A percentile compares a stretch with the other conserved stretches of the same genome.
phyloP scores from a whole-genome alignment of 805 yeast species.

The Myxozyma neglecta region DNA sequence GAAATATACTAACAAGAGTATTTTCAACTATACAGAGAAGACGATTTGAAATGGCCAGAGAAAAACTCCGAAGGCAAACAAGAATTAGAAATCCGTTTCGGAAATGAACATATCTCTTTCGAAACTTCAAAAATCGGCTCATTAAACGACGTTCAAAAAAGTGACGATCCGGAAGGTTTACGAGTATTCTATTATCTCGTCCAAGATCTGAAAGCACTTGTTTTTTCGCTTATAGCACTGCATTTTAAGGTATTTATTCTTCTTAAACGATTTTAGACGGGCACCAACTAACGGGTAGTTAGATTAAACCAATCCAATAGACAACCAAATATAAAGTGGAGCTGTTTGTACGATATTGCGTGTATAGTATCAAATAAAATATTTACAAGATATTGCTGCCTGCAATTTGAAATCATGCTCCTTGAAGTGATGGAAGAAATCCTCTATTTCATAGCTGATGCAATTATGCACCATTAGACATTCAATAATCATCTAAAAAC shows the following conservation, averaged over 20 bases:
- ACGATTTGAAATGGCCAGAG: conserved; percentile 47
- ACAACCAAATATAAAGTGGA: too few relatives aligned
- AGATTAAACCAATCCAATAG: conserved; percentile 22
- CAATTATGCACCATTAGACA: background rate
- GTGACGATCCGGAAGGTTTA: conserved; percentile 49
- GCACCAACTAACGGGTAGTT: background rate
- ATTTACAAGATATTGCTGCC: too few relatives aligned
- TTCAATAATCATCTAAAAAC: background rate
- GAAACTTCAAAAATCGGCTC: conserved; percentile 47
- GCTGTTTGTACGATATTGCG: conserved; percentile 4
- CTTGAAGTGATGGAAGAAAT: too few relatives aligned
- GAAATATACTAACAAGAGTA: background rate
- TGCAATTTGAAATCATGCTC: too few relatives aligned
- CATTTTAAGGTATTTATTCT: conserved; percentile 44
- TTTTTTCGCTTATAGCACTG: conserved; percentile 46
- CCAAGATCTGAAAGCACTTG: conserved; percentile 47
- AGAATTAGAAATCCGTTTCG: conserved; percentile 45
- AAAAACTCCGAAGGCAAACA: conserved; percentile 46
- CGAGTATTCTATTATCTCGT: conserved; percentile 47
- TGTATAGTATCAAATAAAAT: background rate
- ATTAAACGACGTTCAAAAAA: conserved; percentile 42
- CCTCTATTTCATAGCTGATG: too few relatives aligned
- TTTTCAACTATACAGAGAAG: conserved; percentile 36
- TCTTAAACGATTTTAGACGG: background rate
- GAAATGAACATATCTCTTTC: conserved; percentile 41